A percentile compares a stretch with the other conserved stretches of the same genome.
phyloP scores from a whole-genome alignment of 768 basidiomycete genomes.

The Kwoniella shandongensis region DNA sequence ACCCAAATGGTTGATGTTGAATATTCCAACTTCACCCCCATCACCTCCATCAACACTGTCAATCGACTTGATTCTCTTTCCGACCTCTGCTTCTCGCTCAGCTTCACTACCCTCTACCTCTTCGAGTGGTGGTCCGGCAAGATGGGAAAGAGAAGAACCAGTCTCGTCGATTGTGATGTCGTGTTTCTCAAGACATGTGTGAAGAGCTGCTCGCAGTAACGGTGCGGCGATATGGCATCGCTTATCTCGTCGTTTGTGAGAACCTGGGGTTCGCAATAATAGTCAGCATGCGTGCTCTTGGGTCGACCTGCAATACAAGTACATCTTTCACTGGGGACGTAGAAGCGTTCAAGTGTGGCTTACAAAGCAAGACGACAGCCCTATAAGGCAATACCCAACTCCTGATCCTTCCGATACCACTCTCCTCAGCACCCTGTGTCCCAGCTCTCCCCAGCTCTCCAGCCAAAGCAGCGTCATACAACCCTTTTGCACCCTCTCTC shows the following conservation, averaged over 20 bases:
- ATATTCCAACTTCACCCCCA: constrained; percentile 65
- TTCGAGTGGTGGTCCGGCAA: constrained; percentile 62
- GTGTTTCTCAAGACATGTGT: constrained; percentile 64
- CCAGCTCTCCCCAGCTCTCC: constrained; percentile 54
- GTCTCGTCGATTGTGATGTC: constrained; percentile 44
- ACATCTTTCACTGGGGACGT: too few species aligned
- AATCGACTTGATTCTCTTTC: constrained; percentile 58
- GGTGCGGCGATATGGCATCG: constrained; percentile 85
- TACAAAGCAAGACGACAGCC: constrained; percentile 85
- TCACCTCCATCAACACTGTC: constrained; percentile 63
- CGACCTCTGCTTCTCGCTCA: constrained; percentile 62
- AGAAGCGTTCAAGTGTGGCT: too few species aligned
- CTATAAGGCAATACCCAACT: constrained; percentile 86
- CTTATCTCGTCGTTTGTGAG: constrained; percentile 89
- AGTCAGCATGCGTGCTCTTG: background rate
- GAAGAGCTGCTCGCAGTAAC: constrained; percentile 47
- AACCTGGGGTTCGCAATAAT: constrained; percentile 70
- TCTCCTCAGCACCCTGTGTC: constrained; percentile 9
- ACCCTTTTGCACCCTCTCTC: constrained; percentile 64
- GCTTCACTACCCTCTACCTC: constrained; percentile 60
- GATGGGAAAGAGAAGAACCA: constrained; percentile 42
- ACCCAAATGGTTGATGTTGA: constrained; percentile 85
- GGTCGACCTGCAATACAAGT: too few species aligned
- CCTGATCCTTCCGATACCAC: constrained; percentile 58
- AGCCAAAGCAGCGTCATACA: constrained; percentile 68